Evolutionary conservation across 257 asterid genomes (phyloP).

Genomic region (Penstemon eatonii): DNA sequence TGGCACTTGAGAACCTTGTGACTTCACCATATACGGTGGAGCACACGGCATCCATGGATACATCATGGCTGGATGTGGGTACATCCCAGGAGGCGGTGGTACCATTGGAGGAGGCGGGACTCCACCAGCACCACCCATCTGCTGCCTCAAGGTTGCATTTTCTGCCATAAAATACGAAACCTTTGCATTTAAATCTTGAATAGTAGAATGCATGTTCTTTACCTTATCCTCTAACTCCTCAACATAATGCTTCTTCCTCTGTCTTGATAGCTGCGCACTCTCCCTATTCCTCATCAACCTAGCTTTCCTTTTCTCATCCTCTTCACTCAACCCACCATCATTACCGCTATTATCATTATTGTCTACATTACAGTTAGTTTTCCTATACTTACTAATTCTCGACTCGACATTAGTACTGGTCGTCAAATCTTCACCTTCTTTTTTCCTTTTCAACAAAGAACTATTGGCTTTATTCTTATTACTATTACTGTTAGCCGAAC

Average conservation of each 20-base stretch:
- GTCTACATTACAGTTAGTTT: conserved; percentile 39
- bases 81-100: conserved; percentile 73
- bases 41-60: conserved; percentile 93
- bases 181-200: conserved; percentile 84
- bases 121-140: conserved; percentile 47
- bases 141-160: conserved; percentile 75
- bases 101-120: conserved; percentile 50
- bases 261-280: conserved; percentile 96
- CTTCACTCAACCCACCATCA: conserved; percentile 46
- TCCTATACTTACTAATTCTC: conserved; percentile 50
- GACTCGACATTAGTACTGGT: conserved; percentile 30
- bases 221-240: conserved; percentile 97
- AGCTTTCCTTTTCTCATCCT: conserved; percentile 76
- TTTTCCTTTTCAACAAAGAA: conserved; percentile 66
- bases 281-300: conserved; percentile 96
- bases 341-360: conserved; percentile 33
- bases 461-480: conserved; percentile 17
- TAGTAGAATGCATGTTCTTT: conserved; percentile 81
- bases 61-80: conserved; percentile 72
- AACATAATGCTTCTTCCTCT: conserved; percentile 89
- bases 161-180: conserved; percentile 78
- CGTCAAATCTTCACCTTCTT: conserved; percentile 44
- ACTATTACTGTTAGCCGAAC: conserved; percentile 24
- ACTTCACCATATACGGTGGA: conserved; percentile 81
- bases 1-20: conserved; percentile 96